These are phyloP conservation scores for Tylopilus orsonianus DNA, from an alignment of 1,284 basidiomycete species.

Conservation along the genomic window DNA sequence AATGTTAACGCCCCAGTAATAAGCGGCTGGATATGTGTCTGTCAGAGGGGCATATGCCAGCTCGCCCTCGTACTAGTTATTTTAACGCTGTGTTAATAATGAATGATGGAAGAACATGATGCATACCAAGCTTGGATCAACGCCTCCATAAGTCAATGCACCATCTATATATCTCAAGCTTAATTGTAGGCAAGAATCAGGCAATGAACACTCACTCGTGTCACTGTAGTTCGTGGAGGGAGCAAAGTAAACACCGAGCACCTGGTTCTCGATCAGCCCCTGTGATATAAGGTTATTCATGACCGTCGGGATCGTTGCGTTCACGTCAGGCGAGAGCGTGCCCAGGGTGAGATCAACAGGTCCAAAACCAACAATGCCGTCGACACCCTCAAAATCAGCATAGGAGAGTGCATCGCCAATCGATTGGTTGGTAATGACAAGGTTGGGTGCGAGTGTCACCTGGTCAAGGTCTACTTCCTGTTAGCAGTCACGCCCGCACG, in stretches of 20 bases:
- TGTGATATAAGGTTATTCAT: conserved; percentile 28
- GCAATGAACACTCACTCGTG: conserved; percentile 15
- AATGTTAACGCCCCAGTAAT: too few relatives aligned
- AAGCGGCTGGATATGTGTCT: too few relatives aligned
- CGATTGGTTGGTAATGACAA: conserved; percentile 27
- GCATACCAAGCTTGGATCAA: conserved; percentile 22
- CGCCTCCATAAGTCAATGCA: conserved; percentile 28
- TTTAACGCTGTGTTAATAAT: too few relatives aligned
- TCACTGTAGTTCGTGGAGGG: conserved; percentile 21
- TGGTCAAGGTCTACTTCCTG: conserved; percentile 22
- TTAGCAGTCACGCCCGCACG: neutral
- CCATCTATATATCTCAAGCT: conserved; percentile 22
- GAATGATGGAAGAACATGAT: neutral
- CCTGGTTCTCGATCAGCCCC: conserved; percentile 12
- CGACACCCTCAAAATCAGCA: conserved; percentile 12
- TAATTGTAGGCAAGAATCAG: neutral
- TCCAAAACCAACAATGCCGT: conserved; percentile 30
- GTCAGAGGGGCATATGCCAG: too few relatives aligned
- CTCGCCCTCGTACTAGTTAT: too few relatives aligned
- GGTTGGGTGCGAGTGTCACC: conserved; percentile 17
- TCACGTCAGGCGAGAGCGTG: conserved; percentile 4
- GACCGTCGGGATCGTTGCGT: conserved; percentile 24
- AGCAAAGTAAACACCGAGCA: conserved; percentile 28
- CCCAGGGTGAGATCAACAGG: conserved; percentile 24
- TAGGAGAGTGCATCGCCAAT: conserved; percentile 24